These are phyloP conservation scores for Fusarium devonianum DNA, from an alignment of 2,329 filamentous ascomycete genomes.

Conservation along the genomic window DNA sequence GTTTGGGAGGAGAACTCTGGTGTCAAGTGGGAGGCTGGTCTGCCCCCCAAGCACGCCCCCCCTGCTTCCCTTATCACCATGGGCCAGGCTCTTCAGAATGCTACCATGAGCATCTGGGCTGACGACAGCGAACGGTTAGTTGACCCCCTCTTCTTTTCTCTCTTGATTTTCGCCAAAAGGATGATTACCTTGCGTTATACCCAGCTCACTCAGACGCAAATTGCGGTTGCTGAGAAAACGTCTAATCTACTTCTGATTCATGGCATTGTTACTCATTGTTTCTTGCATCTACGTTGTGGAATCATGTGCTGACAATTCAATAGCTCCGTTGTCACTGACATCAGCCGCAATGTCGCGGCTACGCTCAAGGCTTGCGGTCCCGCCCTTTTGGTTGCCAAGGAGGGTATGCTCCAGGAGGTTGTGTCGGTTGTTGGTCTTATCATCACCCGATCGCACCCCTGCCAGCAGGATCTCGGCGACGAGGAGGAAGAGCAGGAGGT, in stretches of 20 bases:
- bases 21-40: constrained; percentile 86
- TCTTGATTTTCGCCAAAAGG: constrained; percentile 58
- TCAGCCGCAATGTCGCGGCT: constrained; percentile 91
- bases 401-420: constrained; percentile 74
- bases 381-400: constrained; percentile 76
- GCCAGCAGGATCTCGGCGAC: constrained; percentile 87
- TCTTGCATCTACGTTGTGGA: constrained; percentile 26
- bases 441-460: constrained; percentile 89
- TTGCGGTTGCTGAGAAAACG: constrained; percentile 89
- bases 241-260: constrained; percentile 52
- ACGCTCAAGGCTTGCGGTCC: constrained; percentile 92
- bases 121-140: constrained; percentile 95
- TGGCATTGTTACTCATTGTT: constrained; percentile 38
- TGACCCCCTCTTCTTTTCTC: constrained; percentile 23
- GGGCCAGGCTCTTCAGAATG: constrained; percentile 82
- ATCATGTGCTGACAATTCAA: constrained; percentile 51
- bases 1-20: constrained; percentile 78
- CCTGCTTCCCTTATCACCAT: constrained; percentile 82
- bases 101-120: constrained; percentile 84
- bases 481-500: constrained; percentile 79
- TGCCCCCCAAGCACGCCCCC: constrained; percentile 83
- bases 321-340: constrained; percentile 89
- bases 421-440: constrained; percentile 78
- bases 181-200: constrained; percentile 94
- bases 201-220: constrained; percentile 99